Evolutionary conservation across 179 eudicot genomes (phyloP).

Genomic region (Pouteria campechiana): DNA sequence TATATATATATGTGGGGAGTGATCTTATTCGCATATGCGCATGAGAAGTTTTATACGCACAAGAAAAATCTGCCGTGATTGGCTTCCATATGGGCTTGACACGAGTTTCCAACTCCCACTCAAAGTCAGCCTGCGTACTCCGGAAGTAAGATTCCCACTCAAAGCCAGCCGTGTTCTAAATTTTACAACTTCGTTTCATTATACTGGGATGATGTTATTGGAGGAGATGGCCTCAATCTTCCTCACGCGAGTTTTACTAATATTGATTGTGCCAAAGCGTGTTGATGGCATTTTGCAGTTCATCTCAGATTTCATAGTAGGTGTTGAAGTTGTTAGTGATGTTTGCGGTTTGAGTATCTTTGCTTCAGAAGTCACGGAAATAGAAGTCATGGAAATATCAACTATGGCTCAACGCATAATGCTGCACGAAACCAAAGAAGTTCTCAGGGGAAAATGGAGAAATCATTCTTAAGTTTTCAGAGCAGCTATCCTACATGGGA

Average conservation of each 20-base stretch:
- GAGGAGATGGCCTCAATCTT: slow-evolving; percentile 98
- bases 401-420: slow-evolving; percentile 65
- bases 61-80: too few species aligned
- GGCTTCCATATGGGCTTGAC: too few species aligned
- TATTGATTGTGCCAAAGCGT: slow-evolving; percentile 79
- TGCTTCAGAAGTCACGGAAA: too few species aligned
- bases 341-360: slow-evolving; percentile 89
- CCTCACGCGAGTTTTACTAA: slow-evolving; percentile 79
- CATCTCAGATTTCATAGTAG: slow-evolving; percentile 63
- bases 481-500: slow-evolving; percentile 79
- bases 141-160: too few species aligned
- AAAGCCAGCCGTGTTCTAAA: too few species aligned
- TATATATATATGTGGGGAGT: too few species aligned
- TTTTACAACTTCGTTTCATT: too few species aligned
- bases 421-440: slow-evolving; percentile 51
- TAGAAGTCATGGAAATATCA: slow-evolving; percentile 69
- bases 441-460: slow-evolving; percentile 98
- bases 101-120: too few species aligned
- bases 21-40: too few species aligned
- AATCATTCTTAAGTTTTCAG: slow-evolving; percentile 93
- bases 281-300: slow-evolving; percentile 81
- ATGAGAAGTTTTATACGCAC: too few species aligned
- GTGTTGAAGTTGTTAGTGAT: slow-evolving; percentile 88
- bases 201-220: slow-evolving; percentile 85
- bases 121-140: too few species aligned